Base-by-base conservation (phyloP, 306 rosid species). In the Dryas octopetala region DNA sequence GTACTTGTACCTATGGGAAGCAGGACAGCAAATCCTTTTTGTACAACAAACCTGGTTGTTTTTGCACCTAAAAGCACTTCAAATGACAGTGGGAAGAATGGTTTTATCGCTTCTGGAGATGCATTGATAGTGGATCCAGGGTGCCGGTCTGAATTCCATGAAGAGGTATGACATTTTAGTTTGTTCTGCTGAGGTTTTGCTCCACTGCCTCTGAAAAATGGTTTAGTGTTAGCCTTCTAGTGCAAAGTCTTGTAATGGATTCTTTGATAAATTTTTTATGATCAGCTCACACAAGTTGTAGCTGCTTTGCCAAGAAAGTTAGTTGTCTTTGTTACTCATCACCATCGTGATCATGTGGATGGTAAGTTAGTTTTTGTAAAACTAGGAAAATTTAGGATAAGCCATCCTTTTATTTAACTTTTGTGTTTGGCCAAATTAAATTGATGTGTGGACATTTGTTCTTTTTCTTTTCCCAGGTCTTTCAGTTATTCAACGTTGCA, bases 111-210 rank as follows among this genome's bases (percentile, higher is more conserved):
- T 59, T 8, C 43, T 79, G 98, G 97, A 76, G 98, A 93, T 81
- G 98, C 97, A 61, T 82, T 91, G 68, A 91, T 93, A 58, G 89
- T 93, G 78, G 98, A 93, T 85, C 97, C 96, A 26, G 98, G 98
- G 73, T 93, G 98, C 74, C 81, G 74, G 64, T 86, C 93, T 79
- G 69, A 82, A 70, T 84, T 85, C 80, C 88, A 93, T 77, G 87
- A 76, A 81, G 97, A 91, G 98, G 98, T 93, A 81, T 62, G 57
- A 9, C 38, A 2, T 62, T 11, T 19, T 40, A 16, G 9, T 28
- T 71, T 66, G n/a, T 44, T 19, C 12, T 71, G 38, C 38, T 32
- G 38, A 32, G 38, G 38, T 32, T 17, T 71, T 66, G n/a, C 50
- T 19, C 12, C 66, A 41, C 48, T 62, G 67, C 26, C 14, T 55